Evolutionary conservation across 1,139 yeast genomes (phyloP).

Genomic region (Eremothecium sinecaudum): DNA sequence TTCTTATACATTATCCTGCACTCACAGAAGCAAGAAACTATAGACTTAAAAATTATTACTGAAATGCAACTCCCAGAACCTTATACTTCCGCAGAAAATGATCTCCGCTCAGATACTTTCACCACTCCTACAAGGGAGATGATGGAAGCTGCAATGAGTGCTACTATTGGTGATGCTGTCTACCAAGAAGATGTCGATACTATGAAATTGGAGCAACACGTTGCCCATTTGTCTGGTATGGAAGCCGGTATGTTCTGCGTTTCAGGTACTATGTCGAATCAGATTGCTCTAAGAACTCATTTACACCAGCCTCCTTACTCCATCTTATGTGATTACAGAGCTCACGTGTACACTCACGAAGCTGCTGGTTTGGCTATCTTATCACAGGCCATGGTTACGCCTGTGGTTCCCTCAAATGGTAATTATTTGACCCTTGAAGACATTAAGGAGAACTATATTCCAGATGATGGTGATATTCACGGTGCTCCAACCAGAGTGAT

Average conservation of each 20-base stretch:
- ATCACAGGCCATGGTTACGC: constrained; percentile 87
- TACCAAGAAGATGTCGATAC: constrained; percentile 77
- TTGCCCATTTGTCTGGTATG: constrained; percentile 67
- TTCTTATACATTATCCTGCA: too few species aligned
- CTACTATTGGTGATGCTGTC: constrained; percentile 79
- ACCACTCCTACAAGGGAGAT: constrained; percentile 79
- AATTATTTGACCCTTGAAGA: constrained; percentile 73
- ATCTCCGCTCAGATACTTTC: constrained; percentile 82
- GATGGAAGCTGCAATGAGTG: constrained; percentile 51
- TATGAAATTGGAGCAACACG: constrained; percentile 50
- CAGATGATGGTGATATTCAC: constrained; percentile 79
- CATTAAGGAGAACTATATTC: constrained; percentile 51
- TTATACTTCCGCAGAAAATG: constrained; percentile 38
- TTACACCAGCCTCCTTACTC: constrained; percentile 80
- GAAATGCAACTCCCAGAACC: constrained; percentile 7
- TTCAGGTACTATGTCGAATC: constrained; percentile 88
- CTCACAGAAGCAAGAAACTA: too few species aligned
- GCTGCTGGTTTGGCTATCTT: constrained; percentile 87
- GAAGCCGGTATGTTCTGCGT: constrained; percentile 78
- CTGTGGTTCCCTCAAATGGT: constrained; percentile 70
- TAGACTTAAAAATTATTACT: background rate
- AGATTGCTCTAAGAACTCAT: constrained; percentile 72
- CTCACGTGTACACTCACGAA: constrained; percentile 76
- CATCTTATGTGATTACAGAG: constrained; percentile 72
- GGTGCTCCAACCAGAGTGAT: constrained; percentile 81